Evolutionary conservation across 192 early-diverging fungal genomes (phyloP).

Genomic region (Coemansia sp.): DNA sequence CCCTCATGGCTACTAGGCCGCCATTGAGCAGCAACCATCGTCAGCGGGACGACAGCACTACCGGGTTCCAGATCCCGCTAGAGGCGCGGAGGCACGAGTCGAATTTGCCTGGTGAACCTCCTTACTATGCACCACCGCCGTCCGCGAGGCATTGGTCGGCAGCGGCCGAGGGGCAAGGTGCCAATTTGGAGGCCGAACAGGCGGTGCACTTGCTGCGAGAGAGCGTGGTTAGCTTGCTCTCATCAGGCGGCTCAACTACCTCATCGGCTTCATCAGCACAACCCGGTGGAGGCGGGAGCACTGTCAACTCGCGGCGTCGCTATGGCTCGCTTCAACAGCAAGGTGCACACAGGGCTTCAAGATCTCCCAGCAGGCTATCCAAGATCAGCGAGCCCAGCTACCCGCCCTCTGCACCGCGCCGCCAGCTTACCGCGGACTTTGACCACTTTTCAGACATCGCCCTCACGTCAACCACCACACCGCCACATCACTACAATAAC

Average conservation of each 20-base stretch:
- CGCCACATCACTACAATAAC: conserved; percentile 17
- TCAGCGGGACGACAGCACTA: not conserved
- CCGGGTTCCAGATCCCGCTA: conserved; percentile 20
- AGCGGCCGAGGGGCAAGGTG: not conserved
- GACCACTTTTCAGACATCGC: conserved; percentile 52
- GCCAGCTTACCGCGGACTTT: conserved; percentile 30
- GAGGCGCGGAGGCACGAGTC: conserved; percentile 12
- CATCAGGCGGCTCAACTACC: conserved; percentile 26
- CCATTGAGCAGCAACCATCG: not conserved
- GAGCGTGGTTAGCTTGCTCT: conserved; percentile 48
- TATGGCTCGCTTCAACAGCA: conserved; percentile 9
- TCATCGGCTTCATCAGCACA: conserved; percentile 41
- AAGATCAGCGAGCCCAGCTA: conserved; percentile 57
- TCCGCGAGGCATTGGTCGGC: conserved; percentile 9
- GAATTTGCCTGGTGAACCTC: conserved; percentile 4
- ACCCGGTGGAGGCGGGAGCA: conserved; percentile 10
- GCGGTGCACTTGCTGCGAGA: conserved; percentile 50
- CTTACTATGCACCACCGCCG: conserved; percentile 5
- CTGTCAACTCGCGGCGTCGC: conserved; percentile 13
- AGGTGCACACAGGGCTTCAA: conserved; percentile 14
- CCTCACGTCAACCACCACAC: conserved; percentile 29
- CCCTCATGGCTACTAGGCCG: not conserved
- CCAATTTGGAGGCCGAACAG: conserved; percentile 19
- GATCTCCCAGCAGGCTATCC: conserved; percentile 45
- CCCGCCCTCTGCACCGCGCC: conserved; percentile 36